These are phyloP conservation scores for Pyrenophora teres DNA, from an alignment of 2,329 filamentous ascomycete species.

Conservation along the genomic window DNA sequence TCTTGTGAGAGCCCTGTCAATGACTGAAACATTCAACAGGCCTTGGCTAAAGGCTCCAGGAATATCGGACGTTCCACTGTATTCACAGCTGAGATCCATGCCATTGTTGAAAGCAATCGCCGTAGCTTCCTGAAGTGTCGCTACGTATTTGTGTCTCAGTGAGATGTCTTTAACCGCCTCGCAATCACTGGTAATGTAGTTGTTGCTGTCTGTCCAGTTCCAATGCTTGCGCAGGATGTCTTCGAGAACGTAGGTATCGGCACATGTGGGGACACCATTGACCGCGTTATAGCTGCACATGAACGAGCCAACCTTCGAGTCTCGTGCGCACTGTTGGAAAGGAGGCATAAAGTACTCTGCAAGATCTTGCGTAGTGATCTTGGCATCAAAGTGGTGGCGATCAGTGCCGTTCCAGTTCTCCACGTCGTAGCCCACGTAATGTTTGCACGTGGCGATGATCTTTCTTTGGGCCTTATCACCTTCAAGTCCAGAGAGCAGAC, in stretches of 20 bases:
- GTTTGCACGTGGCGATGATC: conserved; percentile 55
- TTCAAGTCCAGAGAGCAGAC: conserved; percentile 35
- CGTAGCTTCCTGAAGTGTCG: conserved; percentile 48
- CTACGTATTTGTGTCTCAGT: conserved; percentile 52
- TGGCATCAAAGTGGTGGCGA: conserved; percentile 59
- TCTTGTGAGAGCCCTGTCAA: conserved; percentile 58
- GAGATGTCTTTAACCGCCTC: conserved; percentile 65
- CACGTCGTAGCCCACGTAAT: conserved; percentile 46
- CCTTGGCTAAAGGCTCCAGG: conserved; percentile 18
- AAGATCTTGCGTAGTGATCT: conserved; percentile 65
- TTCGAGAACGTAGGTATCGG: conserved; percentile 65
- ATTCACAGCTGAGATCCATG: conserved; percentile 60
- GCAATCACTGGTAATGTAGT: conserved; percentile 70
- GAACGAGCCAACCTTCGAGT: conserved; percentile 53
- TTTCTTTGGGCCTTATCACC: conserved; percentile 27
- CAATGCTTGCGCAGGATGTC: conserved; percentile 68
- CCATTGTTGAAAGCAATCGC: conserved; percentile 57
- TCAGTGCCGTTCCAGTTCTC: conserved; percentile 37
- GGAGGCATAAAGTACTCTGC: conserved; percentile 70
- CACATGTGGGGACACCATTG: conserved; percentile 69
- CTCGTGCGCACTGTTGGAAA: conserved; percentile 59
- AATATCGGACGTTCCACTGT: conserved; percentile 41
- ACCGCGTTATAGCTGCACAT: conserved; percentile 66
- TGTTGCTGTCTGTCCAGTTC: conserved; percentile 64
- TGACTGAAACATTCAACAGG: conserved; percentile 50